Base-by-base conservation (phyloP, 805 yeast genomes). In the Nakazawaea ernobii region DNA sequence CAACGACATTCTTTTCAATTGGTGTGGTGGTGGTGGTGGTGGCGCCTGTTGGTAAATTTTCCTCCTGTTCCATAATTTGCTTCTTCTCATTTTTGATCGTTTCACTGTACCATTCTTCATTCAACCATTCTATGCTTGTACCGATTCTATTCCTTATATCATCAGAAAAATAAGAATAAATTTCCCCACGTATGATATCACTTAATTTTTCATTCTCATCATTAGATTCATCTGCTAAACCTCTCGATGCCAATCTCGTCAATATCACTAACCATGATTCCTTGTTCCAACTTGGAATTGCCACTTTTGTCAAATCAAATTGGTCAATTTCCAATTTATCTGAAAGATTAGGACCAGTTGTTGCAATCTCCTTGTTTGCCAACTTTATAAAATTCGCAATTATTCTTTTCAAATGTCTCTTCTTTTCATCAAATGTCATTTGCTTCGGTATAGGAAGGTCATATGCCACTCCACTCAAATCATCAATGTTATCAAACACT, bases 21-120 rank as follows among this genome's bases (percentile, higher is more conserved):
- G n/a, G n/a, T n/a, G n/a, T n/a, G n/a, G n/a, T n/a, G n/a, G 52
- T n/a, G 53, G 53, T 41, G 46, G 53, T 26, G 45, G 45, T 15
- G 44, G 41, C 7, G 43, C 52, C 6, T 42, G 43, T 8, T 17
- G 32, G 13, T 40, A 35, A n/a, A 43, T 26, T 33, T 40, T 55
- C 54, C 32, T 52, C 53, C 27, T 50, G 55, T 7, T 56, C 60
- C 53, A 49, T 49, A 32, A 59, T 46, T 27, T 50, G 53, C 50
- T 54, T 68, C 49, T 27, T 56, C 50, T 70, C 73, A 49, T 63
- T 65, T 42, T 58, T 56, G 3, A 75, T 75, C 48, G 58, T 67
- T 58, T 83, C 86, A 42, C 79, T 70, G 66, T 79, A 82, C 95
- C 97, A 94, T 63, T 94, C 99, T 65, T 94, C 99, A 57, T 86